Base-by-base conservation (phyloP, 176 grass and related monocot species). In the Paspalum notatum region DNA sequence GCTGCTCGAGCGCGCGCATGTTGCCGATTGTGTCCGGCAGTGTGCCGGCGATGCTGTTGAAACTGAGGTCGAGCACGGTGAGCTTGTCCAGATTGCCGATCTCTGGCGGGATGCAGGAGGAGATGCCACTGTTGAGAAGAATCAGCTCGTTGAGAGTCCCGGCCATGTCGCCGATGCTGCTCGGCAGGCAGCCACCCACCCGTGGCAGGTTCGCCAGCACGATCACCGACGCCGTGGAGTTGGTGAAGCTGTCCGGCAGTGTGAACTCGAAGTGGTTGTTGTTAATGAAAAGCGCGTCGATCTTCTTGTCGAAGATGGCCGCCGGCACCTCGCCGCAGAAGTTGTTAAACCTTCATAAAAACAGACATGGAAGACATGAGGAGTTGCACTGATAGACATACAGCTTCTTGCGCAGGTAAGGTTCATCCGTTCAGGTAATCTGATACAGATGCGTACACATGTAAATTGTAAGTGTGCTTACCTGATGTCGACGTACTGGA, bases 221-320 rank as follows among this genome's bases (percentile, higher is more conserved):
- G 56, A 97, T 91, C 47, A 97, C 95, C 5, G 95, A 97, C 26
- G 85, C 87, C 6, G 87, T 85, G 38, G 95, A 97, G 39, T 90
- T 90, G 72, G 84, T 76, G 83, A 97, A 81, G 85, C 76, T 92
- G 48, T 74, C 69, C 21, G 92, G 83, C 50, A 97, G 85, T 37
- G 62, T 48, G 73, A 94, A 85, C 40, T 80, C 64, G 86, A 97
- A 94, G 44, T 92, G 62, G 91, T 97, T 97, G 77, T 98, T 87
- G 78, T 98, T 98, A 72, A 92, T 86, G 82, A 98, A 98, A 21
- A 98, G 81, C 13, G 95, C 95, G 51, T 98, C 95, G n/a, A 94
- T 85, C 45, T 57, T 79, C 22, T 86, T 82, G n/a, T 98, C 90
- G 51, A 98, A 98, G 26, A 98, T 76, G 7, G 75, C 71, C 63